Conservation (phyloP, 2,329 filamentous ascomycete genomes). For the Alternaria ventricosa region DNA sequence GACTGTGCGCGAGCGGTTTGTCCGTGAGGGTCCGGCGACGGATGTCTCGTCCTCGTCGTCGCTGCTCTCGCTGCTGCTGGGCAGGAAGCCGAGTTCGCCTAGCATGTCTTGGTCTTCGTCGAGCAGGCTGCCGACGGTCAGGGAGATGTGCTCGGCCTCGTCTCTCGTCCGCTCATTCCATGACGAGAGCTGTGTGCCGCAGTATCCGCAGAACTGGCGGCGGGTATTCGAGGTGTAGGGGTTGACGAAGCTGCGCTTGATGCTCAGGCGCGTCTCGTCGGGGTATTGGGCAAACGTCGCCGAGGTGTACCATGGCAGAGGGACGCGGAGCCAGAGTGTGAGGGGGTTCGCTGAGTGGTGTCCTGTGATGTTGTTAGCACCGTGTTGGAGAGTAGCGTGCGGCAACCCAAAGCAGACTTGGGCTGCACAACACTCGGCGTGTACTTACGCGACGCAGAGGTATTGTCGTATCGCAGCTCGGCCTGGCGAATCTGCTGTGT, state of each 20-base stretch:
- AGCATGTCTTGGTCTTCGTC: conserved; percentile 74
- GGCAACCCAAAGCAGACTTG: not conserved
- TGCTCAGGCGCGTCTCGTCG: conserved; percentile 67
- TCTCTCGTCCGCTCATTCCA: conserved; percentile 77
- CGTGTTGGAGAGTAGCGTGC: not conserved
- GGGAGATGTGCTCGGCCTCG: conserved; percentile 79
- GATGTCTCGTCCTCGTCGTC: conserved; percentile 39
- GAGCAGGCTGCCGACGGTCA: conserved; percentile 79
- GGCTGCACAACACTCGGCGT: not conserved
- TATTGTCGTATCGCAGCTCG: conserved; percentile 68
- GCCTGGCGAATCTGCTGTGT: conserved; percentile 69
- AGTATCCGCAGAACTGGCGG: conserved; percentile 89
- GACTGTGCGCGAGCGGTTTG: conserved; percentile 16
- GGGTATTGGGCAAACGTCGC: conserved; percentile 76
- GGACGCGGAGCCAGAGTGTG: conserved; percentile 82
- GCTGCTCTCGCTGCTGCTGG: conserved; percentile 37
- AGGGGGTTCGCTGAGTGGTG: conserved; percentile 73
- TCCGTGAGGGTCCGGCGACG: conserved; percentile 19
- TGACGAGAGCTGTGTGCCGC: conserved; percentile 82
- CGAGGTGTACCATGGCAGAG: conserved; percentile 80
- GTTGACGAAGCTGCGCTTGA: conserved; percentile 54
- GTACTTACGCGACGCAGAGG: conserved; percentile 72
- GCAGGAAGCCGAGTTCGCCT: conserved; percentile 77
- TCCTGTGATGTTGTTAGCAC: conserved; percentile 51
- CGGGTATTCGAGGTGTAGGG: conserved; percentile 60